Evolutionary conservation across 768 basidiomycete species (phyloP).

Genomic region (Kwoniella europaea): DNA sequence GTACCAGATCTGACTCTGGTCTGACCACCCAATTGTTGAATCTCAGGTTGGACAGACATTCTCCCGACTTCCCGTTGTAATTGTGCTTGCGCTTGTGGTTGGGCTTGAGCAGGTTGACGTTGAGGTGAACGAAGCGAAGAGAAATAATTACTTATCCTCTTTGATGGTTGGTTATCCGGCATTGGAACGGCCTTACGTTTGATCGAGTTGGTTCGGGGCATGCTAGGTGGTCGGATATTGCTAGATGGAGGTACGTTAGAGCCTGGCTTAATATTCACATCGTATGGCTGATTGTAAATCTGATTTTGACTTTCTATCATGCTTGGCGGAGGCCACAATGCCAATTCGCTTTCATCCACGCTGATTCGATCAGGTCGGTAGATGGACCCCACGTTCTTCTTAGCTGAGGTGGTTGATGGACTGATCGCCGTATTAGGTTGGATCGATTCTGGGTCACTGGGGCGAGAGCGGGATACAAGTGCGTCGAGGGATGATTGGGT

Average conservation of each 20-base stretch:
- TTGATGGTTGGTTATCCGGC: neutral
- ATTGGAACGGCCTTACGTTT: conserved; percentile 22
- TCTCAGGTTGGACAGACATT: neutral
- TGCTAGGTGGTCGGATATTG: no score
- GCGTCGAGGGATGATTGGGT: conserved; percentile 7
- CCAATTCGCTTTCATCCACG: conserved; percentile 21
- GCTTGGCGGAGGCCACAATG: conserved; percentile 24
- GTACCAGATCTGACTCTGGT: conserved; percentile 4
- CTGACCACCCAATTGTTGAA: neutral
- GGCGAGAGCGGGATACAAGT: conserved; percentile 1
- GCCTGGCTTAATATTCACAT: neutral
- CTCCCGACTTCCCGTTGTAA: neutral
- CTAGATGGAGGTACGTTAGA: no score
- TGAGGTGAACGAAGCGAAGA: neutral
- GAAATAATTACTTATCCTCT: conserved; percentile 1
- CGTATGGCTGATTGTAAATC: neutral
- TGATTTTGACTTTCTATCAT: neutral
- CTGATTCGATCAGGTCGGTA: conserved; percentile 23
- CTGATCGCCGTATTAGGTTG: neutral
- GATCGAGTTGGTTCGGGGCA: conserved; percentile 11
- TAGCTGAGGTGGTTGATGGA: neutral
- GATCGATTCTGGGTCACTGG: neutral
- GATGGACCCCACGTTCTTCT: conserved; percentile 35
- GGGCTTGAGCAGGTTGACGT: neutral
- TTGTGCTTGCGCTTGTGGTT: neutral